Evolutionary conservation across 768 basidiomycete species (phyloP).

Genomic region (Boletus reticuloceps): DNA sequence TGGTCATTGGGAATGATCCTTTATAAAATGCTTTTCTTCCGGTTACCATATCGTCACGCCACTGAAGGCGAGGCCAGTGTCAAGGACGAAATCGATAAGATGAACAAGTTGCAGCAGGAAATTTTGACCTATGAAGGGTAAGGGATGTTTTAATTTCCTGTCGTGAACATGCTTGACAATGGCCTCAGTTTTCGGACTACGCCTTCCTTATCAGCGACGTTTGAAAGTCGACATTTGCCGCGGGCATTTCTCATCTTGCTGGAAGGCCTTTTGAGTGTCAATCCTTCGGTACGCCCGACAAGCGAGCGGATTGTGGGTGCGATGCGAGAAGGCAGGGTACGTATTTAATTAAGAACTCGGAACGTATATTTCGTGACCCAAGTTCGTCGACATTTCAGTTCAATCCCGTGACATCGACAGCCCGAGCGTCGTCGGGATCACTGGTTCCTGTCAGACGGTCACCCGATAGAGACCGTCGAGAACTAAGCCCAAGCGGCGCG

Average conservation of each 20-base stretch:
- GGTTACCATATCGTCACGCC: constrained; percentile 78
- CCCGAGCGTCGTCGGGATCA: constrained; percentile 13
- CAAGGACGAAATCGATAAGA: constrained; percentile 56
- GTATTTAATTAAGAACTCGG: constrained; percentile 21
- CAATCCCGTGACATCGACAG: constrained; percentile 16
- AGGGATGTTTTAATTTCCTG: constrained; percentile 11
- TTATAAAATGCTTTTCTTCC: constrained; percentile 90
- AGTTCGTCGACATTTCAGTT: constrained; percentile 23
- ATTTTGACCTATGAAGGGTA: constrained; percentile 76
- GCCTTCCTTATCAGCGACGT: constrained; percentile 47
- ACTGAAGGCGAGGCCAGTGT: constrained; percentile 54
- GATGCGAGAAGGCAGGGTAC: constrained; percentile 70
- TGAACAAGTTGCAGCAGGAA: constrained; percentile 69
- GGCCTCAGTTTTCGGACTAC: constrained; percentile 52
- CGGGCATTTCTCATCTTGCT: constrained; percentile 68
- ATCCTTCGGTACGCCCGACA: constrained; percentile 60
- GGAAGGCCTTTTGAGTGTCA: constrained; percentile 64
- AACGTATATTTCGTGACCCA: neutral
- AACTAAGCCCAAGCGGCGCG: constrained; percentile 3
- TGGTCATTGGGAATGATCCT: constrained; percentile 98
- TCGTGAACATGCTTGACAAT: constrained; percentile 6
- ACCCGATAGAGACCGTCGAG: constrained; percentile 9
- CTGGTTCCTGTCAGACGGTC: constrained; percentile 24
- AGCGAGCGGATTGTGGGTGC: constrained; percentile 71
- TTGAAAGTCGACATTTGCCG: constrained; percentile 72